Conservation (phyloP, 1,284 basidiomycete species). For the Tilletiopsis washingtonensis region DNA sequence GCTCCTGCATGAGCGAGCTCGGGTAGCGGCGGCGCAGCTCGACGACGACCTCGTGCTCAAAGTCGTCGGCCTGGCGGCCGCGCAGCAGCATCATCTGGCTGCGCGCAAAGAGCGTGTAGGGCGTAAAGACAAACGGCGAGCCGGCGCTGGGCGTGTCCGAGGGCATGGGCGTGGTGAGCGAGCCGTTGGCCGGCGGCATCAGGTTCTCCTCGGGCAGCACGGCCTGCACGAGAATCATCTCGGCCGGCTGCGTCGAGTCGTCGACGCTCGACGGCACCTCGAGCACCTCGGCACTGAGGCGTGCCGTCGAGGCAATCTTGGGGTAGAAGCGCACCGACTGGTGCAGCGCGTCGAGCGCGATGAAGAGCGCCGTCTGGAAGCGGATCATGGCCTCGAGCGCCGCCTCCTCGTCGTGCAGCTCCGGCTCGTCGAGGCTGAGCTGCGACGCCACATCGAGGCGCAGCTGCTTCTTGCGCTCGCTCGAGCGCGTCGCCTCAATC, state of each 20-base stretch:
- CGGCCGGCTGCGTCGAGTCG: constrained; percentile 39
- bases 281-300: constrained; percentile 52
- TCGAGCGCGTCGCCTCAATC: constrained; percentile 46
- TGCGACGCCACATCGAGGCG: constrained; percentile 1
- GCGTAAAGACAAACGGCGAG: constrained; percentile 53
- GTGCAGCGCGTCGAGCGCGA: constrained; percentile 51
- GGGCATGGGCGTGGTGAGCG: constrained; percentile 5
- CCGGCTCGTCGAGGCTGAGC: constrained; percentile 11
- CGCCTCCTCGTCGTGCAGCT: constrained; percentile 27
- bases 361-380: constrained; percentile 52
- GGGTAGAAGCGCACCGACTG: constrained; percentile 51
- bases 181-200: constrained; percentile 13
- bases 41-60: constrained; percentile 42
- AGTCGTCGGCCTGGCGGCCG: constrained; percentile 48
- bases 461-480: constrained; percentile 35
- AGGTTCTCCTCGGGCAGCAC: constrained; percentile 49
- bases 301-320: constrained; percentile 48
- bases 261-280: constrained; percentile 50
- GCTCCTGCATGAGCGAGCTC: background rate
- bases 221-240: constrained; percentile 51
- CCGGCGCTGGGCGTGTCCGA: constrained; percentile 49
- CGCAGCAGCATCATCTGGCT: constrained; percentile 51
- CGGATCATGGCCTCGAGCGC: constrained; percentile 50
- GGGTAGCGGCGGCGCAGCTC: constrained; percentile 48
- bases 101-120: constrained; percentile 52